These are phyloP conservation scores for Kodamaea alishanica DNA, from an alignment of 1,139 yeast species.

Conservation along the genomic window DNA sequence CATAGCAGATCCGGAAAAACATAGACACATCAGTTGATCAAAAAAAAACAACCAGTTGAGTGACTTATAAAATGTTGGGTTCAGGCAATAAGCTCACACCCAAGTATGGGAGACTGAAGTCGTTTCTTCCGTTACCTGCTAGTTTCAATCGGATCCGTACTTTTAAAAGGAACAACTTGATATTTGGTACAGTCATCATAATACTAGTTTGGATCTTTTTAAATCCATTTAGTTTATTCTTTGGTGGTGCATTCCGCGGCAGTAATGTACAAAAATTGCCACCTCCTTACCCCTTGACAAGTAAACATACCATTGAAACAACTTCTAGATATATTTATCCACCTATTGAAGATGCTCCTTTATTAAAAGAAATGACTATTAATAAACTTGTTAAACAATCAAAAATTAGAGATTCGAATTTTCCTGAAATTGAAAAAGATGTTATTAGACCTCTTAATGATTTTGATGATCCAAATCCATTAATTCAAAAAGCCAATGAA, in stretches of 20 bases:
- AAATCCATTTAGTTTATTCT: constrained; percentile 19
- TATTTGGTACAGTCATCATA: constrained; percentile 15
- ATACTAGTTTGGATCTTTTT: constrained; percentile 24
- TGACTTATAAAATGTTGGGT: constrained; percentile 8
- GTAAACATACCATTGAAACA: constrained; percentile 37
- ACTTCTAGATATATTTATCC: constrained; percentile 59
- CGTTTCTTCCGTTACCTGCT: constrained; percentile 34
- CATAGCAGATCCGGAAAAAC: not conserved
- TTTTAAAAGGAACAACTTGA: constrained; percentile 18
- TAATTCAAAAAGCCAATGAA: constrained; percentile 33
- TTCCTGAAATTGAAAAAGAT: constrained; percentile 36
- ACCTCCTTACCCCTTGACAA: constrained; percentile 33
- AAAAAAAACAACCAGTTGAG: not conserved
- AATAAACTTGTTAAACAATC: constrained; percentile 47
- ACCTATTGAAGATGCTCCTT: constrained; percentile 60
- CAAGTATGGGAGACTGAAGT: constrained; percentile 19
- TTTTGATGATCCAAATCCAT: constrained; percentile 46
- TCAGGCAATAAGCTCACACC: constrained; percentile 24
- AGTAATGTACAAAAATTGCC: constrained; percentile 23
- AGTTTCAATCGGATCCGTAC: constrained; percentile 22
- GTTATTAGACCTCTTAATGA: constrained; percentile 36
- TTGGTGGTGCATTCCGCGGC: constrained; percentile 9
- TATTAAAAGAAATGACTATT: constrained; percentile 53
- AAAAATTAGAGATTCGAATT: constrained; percentile 35
- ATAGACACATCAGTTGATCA: not conserved